These are phyloP conservation scores for Pittosporum tobira DNA, from an alignment of 129 eudicot species.

Conservation along the genomic window DNA sequence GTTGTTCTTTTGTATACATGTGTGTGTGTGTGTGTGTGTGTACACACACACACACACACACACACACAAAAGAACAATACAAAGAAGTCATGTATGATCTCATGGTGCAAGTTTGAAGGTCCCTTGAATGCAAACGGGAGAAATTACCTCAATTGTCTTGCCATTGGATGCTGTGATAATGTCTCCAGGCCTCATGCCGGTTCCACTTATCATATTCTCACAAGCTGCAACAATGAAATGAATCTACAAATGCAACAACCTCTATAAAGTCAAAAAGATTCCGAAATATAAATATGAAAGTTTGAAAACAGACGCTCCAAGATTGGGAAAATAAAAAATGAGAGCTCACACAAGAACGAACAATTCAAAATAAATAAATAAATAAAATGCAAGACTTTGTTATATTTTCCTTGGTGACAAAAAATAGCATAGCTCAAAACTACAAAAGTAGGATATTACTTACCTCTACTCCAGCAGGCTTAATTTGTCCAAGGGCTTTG, in stretches of 20 bases:
- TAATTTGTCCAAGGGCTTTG: conserved; percentile 94
- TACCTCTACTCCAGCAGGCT: conserved; percentile 94
- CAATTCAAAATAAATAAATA: no score
- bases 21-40: no score
- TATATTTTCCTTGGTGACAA: no score
- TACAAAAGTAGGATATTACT: conserved; percentile 2
- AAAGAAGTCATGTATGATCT: no score
- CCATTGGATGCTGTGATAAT: conserved; percentile 92
- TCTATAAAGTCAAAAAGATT: conserved; percentile 3
- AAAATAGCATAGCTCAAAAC: not conserved
- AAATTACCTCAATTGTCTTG: conserved; percentile 97
- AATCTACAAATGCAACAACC: conserved; percentile 39
- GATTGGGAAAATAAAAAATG: no score
- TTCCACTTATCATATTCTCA: conserved; percentile 98
- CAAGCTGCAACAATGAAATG: conserved; percentile 99
- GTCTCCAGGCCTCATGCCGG: conserved; percentile 99
- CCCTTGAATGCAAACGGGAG: no score
- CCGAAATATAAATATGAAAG: not conserved
- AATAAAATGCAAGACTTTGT: no score
- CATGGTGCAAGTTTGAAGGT: no score
- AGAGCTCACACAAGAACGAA: not conserved
- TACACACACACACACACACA: no score
- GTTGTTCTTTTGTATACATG: no score
- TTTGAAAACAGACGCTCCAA: no score
- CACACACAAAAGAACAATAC: no score